These are phyloP conservation scores for Biscutella auriculata DNA, from an alignment of 441 rosid species.

Conservation along the genomic window DNA sequence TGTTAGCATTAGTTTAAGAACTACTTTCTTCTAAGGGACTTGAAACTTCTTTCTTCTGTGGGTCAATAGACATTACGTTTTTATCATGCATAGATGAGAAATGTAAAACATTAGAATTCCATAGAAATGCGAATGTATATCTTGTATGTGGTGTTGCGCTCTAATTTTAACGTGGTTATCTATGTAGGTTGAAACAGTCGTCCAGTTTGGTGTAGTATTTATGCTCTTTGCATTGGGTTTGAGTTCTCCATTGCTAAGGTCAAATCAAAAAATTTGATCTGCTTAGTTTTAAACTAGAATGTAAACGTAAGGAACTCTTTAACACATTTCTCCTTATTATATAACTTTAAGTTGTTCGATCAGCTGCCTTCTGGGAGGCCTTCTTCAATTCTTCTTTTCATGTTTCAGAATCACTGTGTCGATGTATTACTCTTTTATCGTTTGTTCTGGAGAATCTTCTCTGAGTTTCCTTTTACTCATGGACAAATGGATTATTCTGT, in stretches of 20 bases:
- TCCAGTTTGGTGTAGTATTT: slow-evolving; percentile 89
- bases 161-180: not conserved
- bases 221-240: slow-evolving; percentile 90
- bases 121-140: not conserved
- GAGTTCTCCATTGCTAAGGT: slow-evolving; percentile 90
- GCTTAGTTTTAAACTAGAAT: not conserved
- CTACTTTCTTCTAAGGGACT: not conserved
- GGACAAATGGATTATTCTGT: not conserved
- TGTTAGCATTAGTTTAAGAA: not conserved
- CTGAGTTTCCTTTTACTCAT: not conserved
- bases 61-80: not conserved
- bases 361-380: slow-evolving; percentile 92
- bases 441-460: not conserved
- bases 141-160: not conserved
- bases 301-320: not conserved
- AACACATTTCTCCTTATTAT: slow-evolving; percentile 14
- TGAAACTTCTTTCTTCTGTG: not conserved
- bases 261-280: slow-evolving; percentile 14
- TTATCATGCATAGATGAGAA: not conserved
- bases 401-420: slow-evolving; percentile 76
- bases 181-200: slow-evolving; percentile 86
- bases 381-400: slow-evolving; percentile 80
- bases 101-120: not conserved
- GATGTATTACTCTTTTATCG: slow-evolving; percentile 30
- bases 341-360: slow-evolving; percentile 90